Evolutionary conservation across 305 asterid species (phyloP), one percentile per base, ranked within the genome.

Genomic region (Fraxinus baroniana): DNA sequence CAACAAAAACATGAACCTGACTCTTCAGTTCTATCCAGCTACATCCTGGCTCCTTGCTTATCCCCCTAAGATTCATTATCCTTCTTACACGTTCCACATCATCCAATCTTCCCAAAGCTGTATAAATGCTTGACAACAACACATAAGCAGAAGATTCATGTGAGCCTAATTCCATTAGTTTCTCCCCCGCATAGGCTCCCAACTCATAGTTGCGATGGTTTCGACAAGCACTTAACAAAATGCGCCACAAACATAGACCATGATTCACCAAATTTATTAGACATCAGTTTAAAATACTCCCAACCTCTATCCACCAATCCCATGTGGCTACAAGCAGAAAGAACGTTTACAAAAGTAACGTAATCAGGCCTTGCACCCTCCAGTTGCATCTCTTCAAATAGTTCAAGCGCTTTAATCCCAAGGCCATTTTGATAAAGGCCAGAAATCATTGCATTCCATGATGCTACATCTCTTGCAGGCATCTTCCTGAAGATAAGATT

Each of bases 381-480:
- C 68, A 52, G 32, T 68, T 79, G 87, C 97, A 94, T 94, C 80
- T 93, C 94, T 79, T 90, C 92, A 55, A 94, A 92, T 77, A 93
- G 94, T 74, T 90, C 84, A 71, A 94, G 91, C 7, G 98, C 98
- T 87, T 93, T 89, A 9, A 46, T n/a, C 5, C 97, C 98, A 15
- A 70, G 76, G 1, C 97, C 96, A 18, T 94, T 93, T 81, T 94
- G 98, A 80, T 97, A 89, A 79, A 91, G 91, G 35, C 96, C 97
- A 0, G 98, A 94, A 79, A 94, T 91, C 98, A 94, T 94, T 10
- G 98, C 89, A 77, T 94, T 94, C 98, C 98, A 94, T 7, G 97
- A 89, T 52, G 90, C 92, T 22, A 92, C 94, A 77, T 93, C 98
- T 84, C 93, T 85, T 5, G 86, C 84, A 3, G 97, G 95, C 97